Evolutionary conservation across 495 filamentous ascomycete genomes (phyloP), one percentile per base, ranked within the genome.

Genomic region (Trichoderma orchidacearum): DNA sequence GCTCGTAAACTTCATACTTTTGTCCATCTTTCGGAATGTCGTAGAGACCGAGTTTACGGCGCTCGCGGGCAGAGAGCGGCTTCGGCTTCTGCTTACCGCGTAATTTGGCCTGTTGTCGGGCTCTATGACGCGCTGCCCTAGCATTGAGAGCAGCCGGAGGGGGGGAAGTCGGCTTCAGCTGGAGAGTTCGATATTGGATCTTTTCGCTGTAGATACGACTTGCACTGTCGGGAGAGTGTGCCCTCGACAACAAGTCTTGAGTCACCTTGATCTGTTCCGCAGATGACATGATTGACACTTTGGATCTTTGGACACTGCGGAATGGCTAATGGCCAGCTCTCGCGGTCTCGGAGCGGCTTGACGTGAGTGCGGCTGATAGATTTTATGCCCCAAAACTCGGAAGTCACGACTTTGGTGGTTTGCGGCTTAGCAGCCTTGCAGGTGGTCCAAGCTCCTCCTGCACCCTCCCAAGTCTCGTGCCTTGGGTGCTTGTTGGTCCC

Each of bases 11-110:
- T 4, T 67, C 77, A 62, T 92, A 89, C 64, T 87, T 87, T 64
- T 79, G 82, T 54, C 81, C 77, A 29, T 75, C 69, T 57, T 76
- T 75, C 0, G 86, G 86, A 2, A 96, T 76, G 25, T 86, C 79
- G 72, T 95, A 85, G 30, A 96, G 70, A 1, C 81, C 76, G 0
- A 85, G 79, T 9, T 70, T 65, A 23, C 90, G 86, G 64, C 90
- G 92, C 66, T 95, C 77, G 32, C 81, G 78, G 3, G 92, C 87
- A 0, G 89, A 92, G 0, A 97, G 72, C 0, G 90, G 89, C 35
- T 81, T 80, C 0, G 87, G 88, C 41, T 85, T 87, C 29, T 78
- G 76, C 56, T 78, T 77, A 55, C 79, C 79, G 34, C 78, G 72
- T 55, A 81, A 72, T 57, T 77, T 78, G 53, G 81, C 73, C 23